Conservation (phyloP, 2,329 filamentous ascomycete species). For the Penicillium olsonii region DNA sequence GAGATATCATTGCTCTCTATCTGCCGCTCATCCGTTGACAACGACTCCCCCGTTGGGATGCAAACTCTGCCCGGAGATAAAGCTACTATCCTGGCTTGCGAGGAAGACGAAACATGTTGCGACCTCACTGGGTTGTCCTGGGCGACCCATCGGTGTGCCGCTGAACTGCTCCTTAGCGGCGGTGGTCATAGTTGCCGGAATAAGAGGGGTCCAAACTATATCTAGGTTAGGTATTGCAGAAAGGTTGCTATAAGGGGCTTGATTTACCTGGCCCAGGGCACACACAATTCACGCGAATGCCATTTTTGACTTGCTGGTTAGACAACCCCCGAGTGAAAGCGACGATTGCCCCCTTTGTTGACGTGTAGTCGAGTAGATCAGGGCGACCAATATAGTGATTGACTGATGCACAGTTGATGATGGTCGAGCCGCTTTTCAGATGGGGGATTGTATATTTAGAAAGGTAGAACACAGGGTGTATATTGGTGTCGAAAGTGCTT, state of each 20-base stretch:
- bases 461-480: slow-evolving; percentile 77
- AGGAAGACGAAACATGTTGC: slow-evolving; percentile 81
- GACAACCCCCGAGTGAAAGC: slow-evolving; percentile 75
- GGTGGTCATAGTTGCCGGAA: slow-evolving; percentile 70
- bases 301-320: slow-evolving; percentile 71
- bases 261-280: slow-evolving; percentile 67
- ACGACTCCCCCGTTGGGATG: slow-evolving; percentile 63
- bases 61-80: slow-evolving; percentile 70
- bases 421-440: slow-evolving; percentile 70
- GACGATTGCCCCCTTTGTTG: slow-evolving; percentile 72
- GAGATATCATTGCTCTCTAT: too few relatives aligned
- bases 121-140: slow-evolving; percentile 77
- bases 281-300: slow-evolving; percentile 74
- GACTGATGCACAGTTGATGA: slow-evolving; percentile 84
- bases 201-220: slow-evolving; percentile 71
- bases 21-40: slow-evolving; percentile 51
- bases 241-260: neutral
- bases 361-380: slow-evolving; percentile 79
- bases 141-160: slow-evolving; percentile 71
- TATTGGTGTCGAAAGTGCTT: slow-evolving; percentile 78
- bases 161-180: slow-evolving; percentile 70
- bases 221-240: slow-evolving; percentile 2
- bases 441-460: slow-evolving; percentile 75
- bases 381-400: slow-evolving; percentile 80
- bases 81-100: slow-evolving; percentile 71